Base-by-base conservation (phyloP, 805 yeast species). In the Priceomyces fermenticarens region DNA sequence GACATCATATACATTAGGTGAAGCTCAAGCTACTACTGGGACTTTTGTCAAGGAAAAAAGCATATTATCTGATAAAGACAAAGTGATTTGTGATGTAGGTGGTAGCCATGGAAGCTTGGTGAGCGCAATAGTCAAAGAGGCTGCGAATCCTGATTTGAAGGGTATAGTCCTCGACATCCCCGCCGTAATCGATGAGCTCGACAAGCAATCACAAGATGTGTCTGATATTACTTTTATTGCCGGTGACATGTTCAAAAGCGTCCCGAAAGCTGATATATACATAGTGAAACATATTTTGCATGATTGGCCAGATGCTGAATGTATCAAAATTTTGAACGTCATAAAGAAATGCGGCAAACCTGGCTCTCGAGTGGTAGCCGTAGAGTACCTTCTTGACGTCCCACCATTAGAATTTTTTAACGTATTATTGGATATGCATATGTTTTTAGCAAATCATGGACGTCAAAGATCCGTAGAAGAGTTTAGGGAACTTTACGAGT, bases 381-480 rank as follows among this genome's bases (percentile, higher is more conserved):
- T 20, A n/a, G 36, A 32, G 11, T 23, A 23, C 9, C 27, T 32
- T 12, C 13, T 32, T 9, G 27, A n/a, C 4, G 26, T 17, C n/a
- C 36, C 36, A 15, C 20, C 13, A 16, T 26, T 25, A 20, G 25
- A 4, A 8, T 20, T 5, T 20, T 20, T 20, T 4, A 20, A 20
- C 25, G 25, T 20, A 8, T 20, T 20, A 8, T 4, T 8, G 7
- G 25, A 20, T 20, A 20, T 20, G 7, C 25, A 20, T 8, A 20
- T 3, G 26, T 11, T 16, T 26, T 13, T 10, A 17, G 27, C 36
- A 13, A 32, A 10, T 32, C n/a, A 26, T 4, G 36, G 36, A 5
- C 25, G 25, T 16, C 36, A 32, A 32, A 32, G 36, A 32, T 14
- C 36, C n/a, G 36, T n/a, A 16, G 26, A 32, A n/a, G 36, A 32